Evolutionary conservation across 148 eudicot species (phyloP), one percentile per base, ranked within the genome.

Genomic region (Camellia granthamiana): DNA sequence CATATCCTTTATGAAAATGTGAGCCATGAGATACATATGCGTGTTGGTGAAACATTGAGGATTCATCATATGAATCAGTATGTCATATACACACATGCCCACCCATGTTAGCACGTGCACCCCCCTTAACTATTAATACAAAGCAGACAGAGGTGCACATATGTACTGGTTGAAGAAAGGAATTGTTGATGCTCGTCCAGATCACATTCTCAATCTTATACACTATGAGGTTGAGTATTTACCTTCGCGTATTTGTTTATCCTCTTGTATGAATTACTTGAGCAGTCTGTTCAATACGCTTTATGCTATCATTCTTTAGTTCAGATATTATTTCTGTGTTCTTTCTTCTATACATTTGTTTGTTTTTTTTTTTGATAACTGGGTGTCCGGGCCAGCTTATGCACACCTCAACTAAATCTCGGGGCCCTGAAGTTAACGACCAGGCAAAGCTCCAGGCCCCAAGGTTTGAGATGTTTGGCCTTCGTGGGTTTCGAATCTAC

Each of bases 91-190:
- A 3, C 11, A 3, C 12, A 10, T 47, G 8, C 23, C 46, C 49
- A 38, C 11, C 58, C 14, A 58, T 51, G 18, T 6, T 0, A 61
- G 21, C 12, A 66, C 7, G 60, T 4, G 30, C 14, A 49, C 70
- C 72, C 42, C 78, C 85, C 90, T 92, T 85, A 84, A 92, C 90
- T 87, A 14, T 76, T 72, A 72, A 76, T 74, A 94, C 98, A 91
- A 89, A 88, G 91, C 81, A 76, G 98, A 94, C 84, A 90, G 91
- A 86, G 98, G 98, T 64, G 89, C 95, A 44, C 98, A 92, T 84
- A 74, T 81, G 7, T 92, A 87, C 83, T 94, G 95, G 95, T 85
- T 94, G 88, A 75, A 79, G 64, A 90, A 92, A 81, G 93, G 93
- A 55, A 87, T 79, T 42, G 78, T 82, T 80, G 98, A 94, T 59